phyloP scores from a whole-genome alignment of 2,329 filamentous ascomycete genomes.

The Epichloe sylvatica region DNA sequence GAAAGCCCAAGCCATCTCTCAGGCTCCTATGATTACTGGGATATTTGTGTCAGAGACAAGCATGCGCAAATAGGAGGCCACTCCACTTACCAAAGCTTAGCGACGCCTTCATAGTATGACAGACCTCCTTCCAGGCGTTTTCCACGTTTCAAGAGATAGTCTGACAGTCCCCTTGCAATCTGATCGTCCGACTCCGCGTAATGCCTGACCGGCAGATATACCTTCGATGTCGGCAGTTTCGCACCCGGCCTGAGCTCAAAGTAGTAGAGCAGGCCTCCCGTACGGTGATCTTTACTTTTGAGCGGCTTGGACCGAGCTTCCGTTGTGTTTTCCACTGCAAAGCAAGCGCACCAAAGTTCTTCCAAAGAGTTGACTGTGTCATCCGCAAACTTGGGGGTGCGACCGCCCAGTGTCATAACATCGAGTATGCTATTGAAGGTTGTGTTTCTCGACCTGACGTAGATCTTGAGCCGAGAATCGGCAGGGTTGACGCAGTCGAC shows the following conservation, averaged over 20 bases:
- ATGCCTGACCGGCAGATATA: conserved; percentile 23
- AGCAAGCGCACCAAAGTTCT: neutral
- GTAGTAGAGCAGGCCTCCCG: conserved; percentile 21
- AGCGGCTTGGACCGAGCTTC: neutral
- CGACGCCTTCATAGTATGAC: neutral
- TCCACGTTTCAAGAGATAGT: neutral
- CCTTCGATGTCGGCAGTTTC: conserved; percentile 14
- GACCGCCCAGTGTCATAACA: conserved; percentile 12
- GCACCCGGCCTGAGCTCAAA: conserved; percentile 15
- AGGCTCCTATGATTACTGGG: neutral
- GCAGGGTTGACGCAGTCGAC: conserved; percentile 17
- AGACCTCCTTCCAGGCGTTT: neutral
- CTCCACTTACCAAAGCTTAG: neutral
- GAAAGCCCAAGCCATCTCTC: neutral
- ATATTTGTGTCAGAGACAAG: neutral
- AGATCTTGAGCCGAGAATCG: conserved; percentile 23
- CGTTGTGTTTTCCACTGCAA: neutral
- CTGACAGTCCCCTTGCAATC: neutral
- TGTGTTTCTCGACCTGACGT: conserved; percentile 18
- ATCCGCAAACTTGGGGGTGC: conserved; percentile 1
- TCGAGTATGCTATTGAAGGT: conserved; percentile 16
- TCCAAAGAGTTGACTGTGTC: neutral
- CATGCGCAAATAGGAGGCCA: neutral
- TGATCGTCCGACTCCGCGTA: conserved; percentile 11
- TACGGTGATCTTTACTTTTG: conserved; percentile 16